Percentiles rank a stretch among this genome's conserved stretches.
Evolutionary conservation across 768 basidiomycete species (phyloP).

Genomic region (Serendipita sp.): DNA sequence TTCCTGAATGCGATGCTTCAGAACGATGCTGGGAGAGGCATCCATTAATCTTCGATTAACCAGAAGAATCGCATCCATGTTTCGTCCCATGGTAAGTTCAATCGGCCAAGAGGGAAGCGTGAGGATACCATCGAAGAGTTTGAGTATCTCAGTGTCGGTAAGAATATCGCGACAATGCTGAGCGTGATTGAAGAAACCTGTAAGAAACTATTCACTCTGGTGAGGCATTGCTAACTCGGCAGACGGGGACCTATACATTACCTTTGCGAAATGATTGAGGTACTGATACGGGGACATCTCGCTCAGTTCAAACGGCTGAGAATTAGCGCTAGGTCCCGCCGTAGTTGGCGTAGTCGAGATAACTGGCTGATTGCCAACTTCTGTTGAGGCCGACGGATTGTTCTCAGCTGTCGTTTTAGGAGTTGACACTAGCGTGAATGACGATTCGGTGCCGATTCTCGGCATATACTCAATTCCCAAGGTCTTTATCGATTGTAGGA

Average conservation of each 20-base stretch:
- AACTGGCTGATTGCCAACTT: too few species aligned
- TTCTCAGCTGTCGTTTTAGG: not conserved
- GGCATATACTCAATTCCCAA: constrained; percentile 45
- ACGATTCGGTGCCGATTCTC: constrained; percentile 31
- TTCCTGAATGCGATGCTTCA: constrained; percentile 50
- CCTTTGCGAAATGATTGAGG: constrained; percentile 25
- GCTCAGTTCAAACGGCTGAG: not conserved
- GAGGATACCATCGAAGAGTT: constrained; percentile 59
- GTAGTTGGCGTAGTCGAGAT: too few species aligned
- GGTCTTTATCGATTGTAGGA: constrained; percentile 58
- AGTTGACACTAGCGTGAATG: not conserved
- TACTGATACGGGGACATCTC: constrained; percentile 4
- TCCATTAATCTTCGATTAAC: constrained; percentile 84
- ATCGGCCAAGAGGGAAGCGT: constrained; percentile 77
- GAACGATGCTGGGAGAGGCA: constrained; percentile 60
- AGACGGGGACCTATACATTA: constrained; percentile 22
- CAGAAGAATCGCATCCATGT: constrained; percentile 76
- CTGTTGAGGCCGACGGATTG: too few species aligned
- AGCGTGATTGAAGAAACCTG: constrained; percentile 86
- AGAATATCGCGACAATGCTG: constrained; percentile 87
- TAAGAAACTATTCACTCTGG: constrained; percentile 51
- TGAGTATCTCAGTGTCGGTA: constrained; percentile 51
- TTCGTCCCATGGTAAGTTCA: constrained; percentile 70
- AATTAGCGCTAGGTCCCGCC: not conserved
- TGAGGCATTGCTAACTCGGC: not conserved